Percentiles rank a stretch among this genome's conserved stretches.
Evolutionary conservation across 1,139 yeast species (phyloP).

Genomic region (Yarrowia galli): DNA sequence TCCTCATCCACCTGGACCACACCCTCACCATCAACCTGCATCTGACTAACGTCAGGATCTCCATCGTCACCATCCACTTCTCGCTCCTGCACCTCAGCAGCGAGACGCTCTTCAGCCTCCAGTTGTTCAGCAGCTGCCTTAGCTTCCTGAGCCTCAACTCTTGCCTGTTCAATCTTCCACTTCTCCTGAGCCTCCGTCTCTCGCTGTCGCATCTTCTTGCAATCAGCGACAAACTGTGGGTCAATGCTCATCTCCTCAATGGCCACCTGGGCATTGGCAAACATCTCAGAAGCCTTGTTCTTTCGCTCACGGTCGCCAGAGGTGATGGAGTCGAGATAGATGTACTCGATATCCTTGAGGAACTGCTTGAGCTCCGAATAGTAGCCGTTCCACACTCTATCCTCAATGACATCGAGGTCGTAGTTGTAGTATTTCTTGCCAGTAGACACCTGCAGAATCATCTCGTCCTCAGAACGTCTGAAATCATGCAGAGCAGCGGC

Average conservation of each 20-base stretch:
- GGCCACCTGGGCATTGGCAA: slow-evolving; percentile 94
- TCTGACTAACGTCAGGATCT: slow-evolving; percentile 36
- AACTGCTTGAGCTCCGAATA: slow-evolving; percentile 94
- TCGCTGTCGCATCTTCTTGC: slow-evolving; percentile 74
- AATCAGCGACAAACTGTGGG: slow-evolving; percentile 75
- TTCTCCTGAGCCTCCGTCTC: slow-evolving; percentile 54
- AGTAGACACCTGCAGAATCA: slow-evolving; percentile 79
- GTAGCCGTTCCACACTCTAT: slow-evolving; percentile 94
- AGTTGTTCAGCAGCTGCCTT: slow-evolving; percentile 33
- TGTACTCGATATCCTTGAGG: slow-evolving; percentile 81
- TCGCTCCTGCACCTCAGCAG: slow-evolving; percentile 8
- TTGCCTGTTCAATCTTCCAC: slow-evolving; percentile 44
- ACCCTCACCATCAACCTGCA: slow-evolving; percentile 35
- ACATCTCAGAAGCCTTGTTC: slow-evolving; percentile 93
- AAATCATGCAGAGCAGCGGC: slow-evolving; percentile 46
- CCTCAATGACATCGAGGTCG: slow-evolving; percentile 94
- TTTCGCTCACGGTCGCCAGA: slow-evolving; percentile 84
- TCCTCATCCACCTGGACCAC: slow-evolving; percentile 17
- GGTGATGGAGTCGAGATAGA: slow-evolving; percentile 76
- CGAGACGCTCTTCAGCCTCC: slow-evolving; percentile 13
- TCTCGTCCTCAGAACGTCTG: slow-evolving; percentile 65
- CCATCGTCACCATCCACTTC: slow-evolving; percentile 34
- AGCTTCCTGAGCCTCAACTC: slow-evolving; percentile 25
- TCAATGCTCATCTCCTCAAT: slow-evolving; percentile 78
- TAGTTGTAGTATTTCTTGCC: slow-evolving; percentile 80